These are phyloP conservation scores for Wickerhamiella qilinensis DNA, from an alignment of 805 yeast genomes.

Conservation along the genomic window DNA sequence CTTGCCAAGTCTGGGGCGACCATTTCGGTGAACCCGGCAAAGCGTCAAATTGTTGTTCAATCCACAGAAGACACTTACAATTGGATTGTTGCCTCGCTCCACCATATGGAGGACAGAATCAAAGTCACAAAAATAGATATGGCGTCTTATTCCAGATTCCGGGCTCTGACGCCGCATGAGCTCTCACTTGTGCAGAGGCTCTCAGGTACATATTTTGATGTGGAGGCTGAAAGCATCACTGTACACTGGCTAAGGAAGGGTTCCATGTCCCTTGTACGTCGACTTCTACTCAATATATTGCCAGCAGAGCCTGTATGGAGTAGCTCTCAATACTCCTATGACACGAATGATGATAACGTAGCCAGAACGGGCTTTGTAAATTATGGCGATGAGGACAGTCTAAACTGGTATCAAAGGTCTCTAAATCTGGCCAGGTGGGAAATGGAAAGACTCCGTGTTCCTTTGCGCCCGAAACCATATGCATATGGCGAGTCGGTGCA, in stretches of 20 bases:
- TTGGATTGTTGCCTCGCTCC: conserved; percentile 30
- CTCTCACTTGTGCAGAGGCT: conserved; percentile 17
- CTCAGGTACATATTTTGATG: conserved; percentile 16
- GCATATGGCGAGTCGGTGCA: not conserved
- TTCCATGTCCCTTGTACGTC: no score
- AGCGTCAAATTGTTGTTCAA: conserved; percentile 22
- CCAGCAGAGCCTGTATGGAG: conserved; percentile 5
- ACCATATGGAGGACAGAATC: conserved; percentile 9
- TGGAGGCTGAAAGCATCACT: no score
- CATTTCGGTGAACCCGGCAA: conserved; percentile 23
- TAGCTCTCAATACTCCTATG: conserved; percentile 8
- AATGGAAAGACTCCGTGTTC: conserved; percentile 5
- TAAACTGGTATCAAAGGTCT: conserved; percentile 18
- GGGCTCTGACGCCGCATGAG: conserved; percentile 8
- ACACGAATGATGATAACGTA: conserved; percentile 6
- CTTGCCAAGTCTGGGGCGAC: conserved; percentile 28
- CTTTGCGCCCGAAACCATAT: not conserved
- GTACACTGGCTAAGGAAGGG: no score
- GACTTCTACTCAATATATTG: conserved; percentile 9
- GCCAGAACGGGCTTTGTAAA: conserved; percentile 6
- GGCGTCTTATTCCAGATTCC: conserved; percentile 6
- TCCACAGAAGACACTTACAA: conserved; percentile 28
- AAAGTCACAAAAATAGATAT: conserved; percentile 23
- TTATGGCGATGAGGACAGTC: conserved; percentile 13
- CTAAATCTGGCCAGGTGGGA: conserved; percentile 15